Evolutionary conservation across 2,329 filamentous ascomycete species (phyloP).

Genomic region (Arthrobotrys sinensis): DNA sequence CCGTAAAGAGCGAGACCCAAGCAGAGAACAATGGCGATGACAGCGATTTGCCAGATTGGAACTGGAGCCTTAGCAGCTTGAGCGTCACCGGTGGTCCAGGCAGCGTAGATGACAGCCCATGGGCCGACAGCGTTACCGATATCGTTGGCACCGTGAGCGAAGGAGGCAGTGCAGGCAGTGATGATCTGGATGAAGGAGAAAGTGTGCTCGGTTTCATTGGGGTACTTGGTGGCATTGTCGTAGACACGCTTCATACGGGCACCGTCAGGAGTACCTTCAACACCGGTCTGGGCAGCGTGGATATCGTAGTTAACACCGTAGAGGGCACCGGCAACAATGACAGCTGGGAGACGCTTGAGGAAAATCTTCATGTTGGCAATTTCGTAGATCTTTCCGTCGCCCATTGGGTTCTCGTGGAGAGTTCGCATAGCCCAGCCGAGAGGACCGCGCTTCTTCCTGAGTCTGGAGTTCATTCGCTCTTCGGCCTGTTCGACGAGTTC

Average conservation of each 20-base stretch:
- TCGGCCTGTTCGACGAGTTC: constrained; percentile 74
- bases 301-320: constrained; percentile 86
- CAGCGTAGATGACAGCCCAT: constrained; percentile 75
- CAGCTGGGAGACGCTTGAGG: constrained; percentile 78
- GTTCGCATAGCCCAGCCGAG: constrained; percentile 88
- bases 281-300: constrained; percentile 66
- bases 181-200: constrained; percentile 79
- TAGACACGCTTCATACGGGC: constrained; percentile 67
- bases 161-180: constrained; percentile 80
- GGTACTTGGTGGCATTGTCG: constrained; percentile 72
- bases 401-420: constrained; percentile 81
- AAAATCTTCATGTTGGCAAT: constrained; percentile 77
- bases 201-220: constrained; percentile 76
- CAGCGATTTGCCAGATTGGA: constrained; percentile 75
- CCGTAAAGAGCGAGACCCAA: constrained; percentile 76
- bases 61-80: constrained; percentile 70
- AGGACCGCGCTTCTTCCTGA: constrained; percentile 76
- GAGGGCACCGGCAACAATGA: constrained; percentile 75
- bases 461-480: constrained; percentile 75
- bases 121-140: constrained; percentile 77
- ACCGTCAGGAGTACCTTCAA: constrained; percentile 70
- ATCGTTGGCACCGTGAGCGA: constrained; percentile 80
- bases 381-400: constrained; percentile 81
- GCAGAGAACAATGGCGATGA: constrained; percentile 72
- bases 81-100: constrained; percentile 74